Base-by-base conservation (phyloP, 352 stramenopile genomes). In the Aphanomyces euteiches region DNA sequence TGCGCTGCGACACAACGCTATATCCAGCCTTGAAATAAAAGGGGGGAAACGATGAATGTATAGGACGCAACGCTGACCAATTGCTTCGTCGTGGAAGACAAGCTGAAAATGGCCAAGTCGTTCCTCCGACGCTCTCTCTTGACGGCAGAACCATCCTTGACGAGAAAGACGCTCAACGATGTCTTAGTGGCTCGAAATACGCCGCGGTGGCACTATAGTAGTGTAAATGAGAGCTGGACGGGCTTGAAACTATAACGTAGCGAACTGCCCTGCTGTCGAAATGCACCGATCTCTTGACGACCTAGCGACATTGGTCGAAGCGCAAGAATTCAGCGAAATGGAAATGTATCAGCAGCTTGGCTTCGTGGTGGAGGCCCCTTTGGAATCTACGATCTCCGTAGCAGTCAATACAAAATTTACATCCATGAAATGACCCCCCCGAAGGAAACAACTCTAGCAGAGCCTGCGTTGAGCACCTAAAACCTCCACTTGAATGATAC, bases 101-200 rank as follows among this genome's bases (percentile, higher is more conserved):
- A 82, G 1, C 79, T 94, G 1, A 84, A 92, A 73, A 78, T 84
- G 21, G 87, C 87, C 5, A 84, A 94, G 66, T 76, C 72, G 38
- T 66, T 93, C 28, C 73, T 94, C 40, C 80, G 82, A 17, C 80
- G 85, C 3, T 86, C 85, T 37, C 75, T 94, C 17, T 77, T 77
- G 17, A 82, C 78, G 17, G 80, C 88, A 38, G 87, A 94, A 64
- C 92, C 85, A 47, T 89, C 81, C 8, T 72, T 93, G 8, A 90
- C 87, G 8, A 73, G 87, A 4, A 92, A 93, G 76, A 91, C 77
- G 5, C 69, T 94, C 28, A 84, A 82, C 7, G 87, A 94, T 56
- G 84, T 94, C 13, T 75, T 92, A 6, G 76, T 83, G 1, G 85
- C 85, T 3, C 87, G 93, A 67, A 92, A 93, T 93, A 79, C 71